A percentile compares a stretch with the other conserved stretches of the same genome.
These are phyloP conservation scores for Fusarium sp. DNA, from an alignment of 2,329 filamentous ascomycete genomes.

Conservation along the genomic window DNA sequence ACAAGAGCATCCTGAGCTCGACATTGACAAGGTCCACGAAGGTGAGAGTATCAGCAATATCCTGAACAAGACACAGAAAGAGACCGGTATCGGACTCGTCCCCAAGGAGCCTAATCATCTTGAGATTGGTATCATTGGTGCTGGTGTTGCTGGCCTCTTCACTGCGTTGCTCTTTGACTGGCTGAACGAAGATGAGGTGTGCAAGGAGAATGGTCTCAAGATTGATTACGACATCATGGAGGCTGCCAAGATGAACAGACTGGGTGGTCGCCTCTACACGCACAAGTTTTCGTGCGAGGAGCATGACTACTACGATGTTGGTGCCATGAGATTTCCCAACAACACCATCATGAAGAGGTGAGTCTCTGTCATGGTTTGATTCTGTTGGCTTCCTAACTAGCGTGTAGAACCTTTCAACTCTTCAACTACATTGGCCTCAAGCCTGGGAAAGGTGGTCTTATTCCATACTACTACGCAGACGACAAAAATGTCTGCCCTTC, in stretches of 20 bases:
- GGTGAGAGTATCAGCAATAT: slow-evolving; percentile 14
- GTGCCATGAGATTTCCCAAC: slow-evolving; percentile 55
- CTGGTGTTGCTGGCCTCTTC: slow-evolving; percentile 52
- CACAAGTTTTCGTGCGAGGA: slow-evolving; percentile 44
- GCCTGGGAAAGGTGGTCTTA: slow-evolving; percentile 15
- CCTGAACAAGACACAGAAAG: neutral
- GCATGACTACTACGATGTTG: slow-evolving; percentile 50
- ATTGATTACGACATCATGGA: slow-evolving; percentile 55
- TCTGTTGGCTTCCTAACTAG: neutral
- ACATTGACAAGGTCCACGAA: neutral
- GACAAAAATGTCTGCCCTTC: slow-evolving; percentile 8
- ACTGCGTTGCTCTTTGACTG: slow-evolving; percentile 50
- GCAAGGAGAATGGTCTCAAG: slow-evolving; percentile 21
- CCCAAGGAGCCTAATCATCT: neutral
- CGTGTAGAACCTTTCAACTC: slow-evolving; percentile 28
- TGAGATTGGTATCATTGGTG: slow-evolving; percentile 48
- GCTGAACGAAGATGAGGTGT: slow-evolving; percentile 38
- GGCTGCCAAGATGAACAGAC: slow-evolving; percentile 41
- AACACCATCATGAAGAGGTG: slow-evolving; percentile 44
- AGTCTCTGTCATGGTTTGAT: neutral
- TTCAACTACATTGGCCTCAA: slow-evolving; percentile 33
- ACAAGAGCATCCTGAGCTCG: neutral
- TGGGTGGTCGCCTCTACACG: slow-evolving; percentile 54
- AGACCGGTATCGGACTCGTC: slow-evolving; percentile 7
- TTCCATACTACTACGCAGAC: slow-evolving; percentile 35